Percentiles rank a stretch among this genome's conserved stretches.
Conservation (phyloP, 73 alveolate genomes). For the Durusdinium trenchii region DNA sequence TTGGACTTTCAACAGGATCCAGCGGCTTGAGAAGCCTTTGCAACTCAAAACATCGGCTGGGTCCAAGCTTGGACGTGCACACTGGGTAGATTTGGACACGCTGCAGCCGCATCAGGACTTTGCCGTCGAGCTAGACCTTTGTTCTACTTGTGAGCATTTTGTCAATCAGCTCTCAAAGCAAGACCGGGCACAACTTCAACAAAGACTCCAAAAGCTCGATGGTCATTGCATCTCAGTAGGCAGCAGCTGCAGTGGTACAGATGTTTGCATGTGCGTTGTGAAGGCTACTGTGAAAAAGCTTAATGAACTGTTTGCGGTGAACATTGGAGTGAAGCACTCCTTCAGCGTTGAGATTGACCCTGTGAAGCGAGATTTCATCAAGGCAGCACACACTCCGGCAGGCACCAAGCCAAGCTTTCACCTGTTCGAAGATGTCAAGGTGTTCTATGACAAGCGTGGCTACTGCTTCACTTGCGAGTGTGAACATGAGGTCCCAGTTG, state of each 20-base stretch:
- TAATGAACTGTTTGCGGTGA: background rate
- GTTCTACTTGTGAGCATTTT: background rate
- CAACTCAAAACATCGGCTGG: too few relatives aligned
- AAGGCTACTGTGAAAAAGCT: background rate
- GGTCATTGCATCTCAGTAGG: background rate
- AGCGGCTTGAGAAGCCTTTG: background rate
- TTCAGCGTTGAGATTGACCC: background rate
- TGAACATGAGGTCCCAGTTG: background rate
- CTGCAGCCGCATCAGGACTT: background rate
- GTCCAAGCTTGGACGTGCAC: background rate
- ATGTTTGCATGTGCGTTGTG: background rate
- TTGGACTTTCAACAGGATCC: background rate
- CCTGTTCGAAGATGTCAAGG: background rate
- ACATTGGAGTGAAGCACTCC: background rate
- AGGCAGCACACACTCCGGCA: background rate
- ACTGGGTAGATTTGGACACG: background rate
- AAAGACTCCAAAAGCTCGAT: background rate
- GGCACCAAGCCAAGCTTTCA: background rate
- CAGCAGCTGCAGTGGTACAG: background rate
- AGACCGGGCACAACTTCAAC: background rate
- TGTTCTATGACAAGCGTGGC: background rate
- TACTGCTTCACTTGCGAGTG: background rate
- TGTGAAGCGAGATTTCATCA: background rate
- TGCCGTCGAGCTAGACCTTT: background rate
- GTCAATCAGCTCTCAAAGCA: background rate